Evolutionary conservation across 495 filamentous ascomycete species (phyloP).

Genomic region (Neurospora tetrasperma): DNA sequence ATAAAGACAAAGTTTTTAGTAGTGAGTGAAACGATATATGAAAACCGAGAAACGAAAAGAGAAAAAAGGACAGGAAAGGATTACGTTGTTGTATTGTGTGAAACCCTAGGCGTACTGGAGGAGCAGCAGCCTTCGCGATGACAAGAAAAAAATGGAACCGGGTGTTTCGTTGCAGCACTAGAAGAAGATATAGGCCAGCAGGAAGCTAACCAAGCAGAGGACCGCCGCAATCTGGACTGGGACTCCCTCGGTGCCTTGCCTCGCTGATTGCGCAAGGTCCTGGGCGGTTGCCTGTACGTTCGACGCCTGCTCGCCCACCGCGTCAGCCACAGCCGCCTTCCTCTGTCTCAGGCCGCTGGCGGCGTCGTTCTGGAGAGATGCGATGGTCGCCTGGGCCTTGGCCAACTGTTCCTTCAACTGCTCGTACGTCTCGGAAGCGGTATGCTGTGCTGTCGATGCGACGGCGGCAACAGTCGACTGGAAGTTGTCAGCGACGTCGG

Average conservation of each 20-base stretch:
- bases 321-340: constrained; percentile 43
- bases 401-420: constrained; percentile 63
- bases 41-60: constrained; percentile 4
- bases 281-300: constrained; percentile 32
- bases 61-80: constrained; percentile 2
- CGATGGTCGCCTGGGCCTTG: constrained; percentile 66
- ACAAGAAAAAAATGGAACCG: not conserved
- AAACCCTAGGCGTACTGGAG: not conserved
- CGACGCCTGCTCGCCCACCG: constrained; percentile 32
- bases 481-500: constrained; percentile 18
- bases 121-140: not conserved
- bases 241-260: constrained; percentile 61
- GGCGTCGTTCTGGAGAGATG: constrained; percentile 56
- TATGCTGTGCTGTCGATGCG: constrained; percentile 24
- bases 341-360: constrained; percentile 56
- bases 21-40: not conserved
- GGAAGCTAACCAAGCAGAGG: constrained; percentile 79
- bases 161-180: constrained; percentile 27
- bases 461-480: constrained; percentile 23
- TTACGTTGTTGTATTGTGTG: not conserved
- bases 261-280: constrained; percentile 42
- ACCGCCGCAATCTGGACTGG: constrained; percentile 73
- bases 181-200: constrained; percentile 92
- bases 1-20: not conserved
- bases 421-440: constrained; percentile 37